These are phyloP conservation scores for Urtica urens DNA, from an alignment of 306 rosid genomes.

Conservation along the genomic window DNA sequence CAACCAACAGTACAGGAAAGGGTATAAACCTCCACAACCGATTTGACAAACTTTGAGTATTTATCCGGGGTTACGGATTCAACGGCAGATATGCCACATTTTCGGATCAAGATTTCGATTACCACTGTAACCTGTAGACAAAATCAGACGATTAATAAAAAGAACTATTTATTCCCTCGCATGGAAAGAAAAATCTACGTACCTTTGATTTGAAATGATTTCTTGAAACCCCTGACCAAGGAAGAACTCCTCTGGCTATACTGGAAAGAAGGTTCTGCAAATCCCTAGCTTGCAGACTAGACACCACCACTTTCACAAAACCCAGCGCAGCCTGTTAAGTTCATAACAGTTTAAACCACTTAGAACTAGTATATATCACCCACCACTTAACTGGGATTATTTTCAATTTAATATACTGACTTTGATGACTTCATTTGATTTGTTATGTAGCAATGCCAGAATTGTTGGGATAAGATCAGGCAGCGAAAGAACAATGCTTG, in stretches of 20 bases:
- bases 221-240: constrained; percentile 76
- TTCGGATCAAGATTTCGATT: constrained; percentile 66
- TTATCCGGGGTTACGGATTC: constrained; percentile 54
- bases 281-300: constrained; percentile 45
- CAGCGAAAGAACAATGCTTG: constrained; percentile 42
- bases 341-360: constrained; percentile 21
- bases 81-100: constrained; percentile 71
- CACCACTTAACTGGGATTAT: not conserved
- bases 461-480: constrained; percentile 69
- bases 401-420: constrained; percentile 29
- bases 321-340: constrained; percentile 85
- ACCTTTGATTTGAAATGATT: constrained; percentile 84
- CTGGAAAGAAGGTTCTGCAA: constrained; percentile 56
- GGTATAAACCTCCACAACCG: constrained; percentile 48
- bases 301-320: constrained; percentile 80
- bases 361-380: not conserved
- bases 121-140: constrained; percentile 55
- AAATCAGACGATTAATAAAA: not conserved
- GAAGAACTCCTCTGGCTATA: constrained; percentile 44
- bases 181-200: constrained; percentile 9
- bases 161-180: not conserved
- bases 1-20: not conserved
- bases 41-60: constrained; percentile 49
- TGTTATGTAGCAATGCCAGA: constrained; percentile 65
- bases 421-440: constrained; percentile 69